Conservation (phyloP, 2,329 filamentous ascomycete genomes). For the Ceratocystis harringtonii region DNA sequence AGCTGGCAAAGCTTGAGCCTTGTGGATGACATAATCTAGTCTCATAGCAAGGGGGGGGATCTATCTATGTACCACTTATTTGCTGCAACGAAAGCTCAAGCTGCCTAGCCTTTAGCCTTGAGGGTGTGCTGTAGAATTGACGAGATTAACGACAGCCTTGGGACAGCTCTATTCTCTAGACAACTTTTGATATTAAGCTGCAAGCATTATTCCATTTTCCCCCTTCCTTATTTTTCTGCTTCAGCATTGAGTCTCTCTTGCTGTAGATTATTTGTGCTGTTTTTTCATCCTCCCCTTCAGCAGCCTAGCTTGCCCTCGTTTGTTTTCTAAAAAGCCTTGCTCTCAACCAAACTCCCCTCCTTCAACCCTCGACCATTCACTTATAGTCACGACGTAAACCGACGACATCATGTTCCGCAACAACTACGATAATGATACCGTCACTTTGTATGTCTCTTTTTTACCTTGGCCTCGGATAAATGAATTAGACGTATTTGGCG, state of each 20-base stretch:
- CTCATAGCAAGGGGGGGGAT: not conserved
- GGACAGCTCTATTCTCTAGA: not conserved
- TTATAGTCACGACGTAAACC: not conserved
- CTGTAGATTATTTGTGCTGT: not conserved
- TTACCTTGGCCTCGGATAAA: not conserved
- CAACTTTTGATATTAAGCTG: not conserved
- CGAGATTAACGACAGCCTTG: slow-evolving; percentile 14
- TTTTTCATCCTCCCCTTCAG: not conserved
- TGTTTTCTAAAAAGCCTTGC: slow-evolving; percentile 2
- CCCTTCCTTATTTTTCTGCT: not conserved
- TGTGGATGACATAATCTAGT: not conserved
- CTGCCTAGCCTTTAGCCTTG: slow-evolving; percentile 15
- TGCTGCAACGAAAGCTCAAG: slow-evolving; percentile 15
- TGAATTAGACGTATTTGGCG: not conserved
- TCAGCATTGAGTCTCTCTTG: not conserved
- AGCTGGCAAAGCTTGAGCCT: not conserved
- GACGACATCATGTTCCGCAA: slow-evolving; percentile 80
- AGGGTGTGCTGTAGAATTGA: slow-evolving; percentile 1
- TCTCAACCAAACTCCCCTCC: slow-evolving; percentile 1
- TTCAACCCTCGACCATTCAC: not conserved
- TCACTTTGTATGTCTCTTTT: slow-evolving; percentile 79
- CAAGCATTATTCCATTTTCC: not conserved
- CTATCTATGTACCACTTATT: not conserved
- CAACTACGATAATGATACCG: slow-evolving; percentile 99
- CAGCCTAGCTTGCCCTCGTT: not conserved